Conservation (phyloP, 164 flowering plant species). For the Berberis thunbergii region DNA sequence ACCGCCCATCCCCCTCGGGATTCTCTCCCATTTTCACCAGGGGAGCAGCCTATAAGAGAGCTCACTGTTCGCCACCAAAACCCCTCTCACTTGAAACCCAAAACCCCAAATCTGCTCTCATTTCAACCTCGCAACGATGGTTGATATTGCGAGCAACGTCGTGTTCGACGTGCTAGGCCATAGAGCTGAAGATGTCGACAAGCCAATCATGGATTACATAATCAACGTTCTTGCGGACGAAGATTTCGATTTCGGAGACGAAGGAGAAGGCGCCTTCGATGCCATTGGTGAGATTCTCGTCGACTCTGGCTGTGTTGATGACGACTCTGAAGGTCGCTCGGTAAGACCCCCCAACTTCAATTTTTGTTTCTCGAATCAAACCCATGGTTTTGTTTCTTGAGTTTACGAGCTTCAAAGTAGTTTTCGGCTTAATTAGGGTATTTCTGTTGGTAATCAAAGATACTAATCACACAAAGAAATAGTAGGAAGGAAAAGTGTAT, state of each 20-base stretch:
- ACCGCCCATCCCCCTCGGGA: too few relatives aligned
- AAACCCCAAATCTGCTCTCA: neutral
- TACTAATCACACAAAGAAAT: too few relatives aligned
- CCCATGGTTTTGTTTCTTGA: too few relatives aligned
- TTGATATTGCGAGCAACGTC: constrained; percentile 72
- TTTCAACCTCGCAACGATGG: constrained; percentile 31
- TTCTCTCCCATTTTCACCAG: too few relatives aligned
- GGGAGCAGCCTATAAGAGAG: too few relatives aligned
- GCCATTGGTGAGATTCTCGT: constrained; percentile 92
- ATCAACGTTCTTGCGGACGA: constrained; percentile 96
- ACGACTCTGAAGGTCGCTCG: constrained; percentile 56
- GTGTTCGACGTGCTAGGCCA: constrained; percentile 72
- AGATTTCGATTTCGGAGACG: constrained; percentile 85
- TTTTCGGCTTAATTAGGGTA: too few relatives aligned
- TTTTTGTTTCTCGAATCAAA: neutral
- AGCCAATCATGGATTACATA: constrained; percentile 90
- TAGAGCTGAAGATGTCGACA: constrained; percentile 56
- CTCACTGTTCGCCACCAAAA: too few relatives aligned
- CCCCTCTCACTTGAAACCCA: too few relatives aligned
- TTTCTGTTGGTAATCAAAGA: too few relatives aligned
- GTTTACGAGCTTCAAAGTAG: too few relatives aligned
- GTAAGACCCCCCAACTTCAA: constrained; percentile 22
- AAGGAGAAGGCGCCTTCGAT: constrained; percentile 88
- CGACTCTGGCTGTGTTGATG: constrained; percentile 66
- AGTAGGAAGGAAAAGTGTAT: too few relatives aligned